Evolutionary conservation across 2,329 filamentous ascomycete genomes (phyloP), one percentile per base, ranked within the genome.

Genomic region (Ophiostoma novo-ulmi): DNA sequence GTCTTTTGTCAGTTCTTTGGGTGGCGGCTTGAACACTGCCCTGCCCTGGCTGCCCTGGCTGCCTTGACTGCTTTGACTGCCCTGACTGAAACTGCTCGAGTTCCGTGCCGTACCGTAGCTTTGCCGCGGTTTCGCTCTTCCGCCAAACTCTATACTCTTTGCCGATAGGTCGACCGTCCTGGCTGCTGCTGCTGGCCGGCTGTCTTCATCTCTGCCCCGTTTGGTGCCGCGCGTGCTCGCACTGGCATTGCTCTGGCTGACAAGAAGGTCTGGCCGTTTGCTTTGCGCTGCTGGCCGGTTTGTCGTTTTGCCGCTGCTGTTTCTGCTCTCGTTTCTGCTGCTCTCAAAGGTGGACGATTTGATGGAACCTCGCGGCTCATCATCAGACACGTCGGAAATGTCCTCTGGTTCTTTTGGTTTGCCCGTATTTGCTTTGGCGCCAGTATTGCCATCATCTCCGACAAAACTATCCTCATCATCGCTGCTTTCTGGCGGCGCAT

Each of bases 401-500:
- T 63, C 41, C 14, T 64, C 67, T 3, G 38, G 14, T 4, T 68
- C 41, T 26, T 20, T 26, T 41, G 1, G 6, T 26, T 69, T 63
- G 5, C 48, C 41, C 13, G 48, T 55, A 1, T 55, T 44, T 3
- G 26, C 70, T 8, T n/a, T 48, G 13, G 13, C 41, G 8, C 17
- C 44, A 48, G 20, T 17, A 20, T 7, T 6, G 44, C 17, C 44
- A n/a, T 48, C 44, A 48, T 48, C 2, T 8, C 38, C 17, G 41
- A 2, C 52, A 36, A 6, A 22, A 67, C 6, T 68, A 11, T 67
- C 71, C 4, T 71, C 70, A 14, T 67, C 61, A 63, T 72, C 74
- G 71, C 73, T 74, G 72, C 73, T 74, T n/a, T 72, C 35, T 3
- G 74, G 74, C 7, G 65, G 72, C 2, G 74, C 73, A 70, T 73